A percentile compares a stretch with the other conserved stretches of the same genome.
Conservation (phyloP, 1,139 yeast genomes). For the Wickerhamomyces sp. region DNA sequence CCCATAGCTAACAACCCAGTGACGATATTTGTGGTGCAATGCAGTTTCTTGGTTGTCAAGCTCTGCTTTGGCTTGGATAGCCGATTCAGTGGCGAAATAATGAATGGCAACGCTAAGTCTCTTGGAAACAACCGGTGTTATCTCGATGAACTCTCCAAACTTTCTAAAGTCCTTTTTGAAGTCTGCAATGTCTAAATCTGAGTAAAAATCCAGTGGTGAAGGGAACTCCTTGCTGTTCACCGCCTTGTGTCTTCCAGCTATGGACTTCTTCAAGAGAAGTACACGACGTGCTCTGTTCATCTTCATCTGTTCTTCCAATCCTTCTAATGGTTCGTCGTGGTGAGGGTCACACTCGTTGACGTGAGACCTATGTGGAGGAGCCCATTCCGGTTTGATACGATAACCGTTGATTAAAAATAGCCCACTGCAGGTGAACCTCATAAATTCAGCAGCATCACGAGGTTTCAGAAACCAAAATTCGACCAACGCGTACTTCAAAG, state of each 20-base stretch:
- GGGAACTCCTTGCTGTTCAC: constrained; percentile 26
- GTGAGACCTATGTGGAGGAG: constrained; percentile 16
- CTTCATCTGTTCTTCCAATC: constrained; percentile 29
- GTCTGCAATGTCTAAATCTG: constrained; percentile 33
- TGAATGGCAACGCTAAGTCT: constrained; percentile 59
- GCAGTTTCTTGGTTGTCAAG: constrained; percentile 30
- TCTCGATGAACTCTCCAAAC: constrained; percentile 60
- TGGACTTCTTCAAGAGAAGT: constrained; percentile 33
- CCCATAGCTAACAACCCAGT: constrained; percentile 66
- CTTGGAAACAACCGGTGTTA: constrained; percentile 63
- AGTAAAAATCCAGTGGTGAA: constrained; percentile 28
- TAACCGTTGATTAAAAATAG: constrained; percentile 59
- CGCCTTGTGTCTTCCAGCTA: constrained; percentile 10
- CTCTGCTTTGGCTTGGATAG: constrained; percentile 57
- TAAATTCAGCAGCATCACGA: constrained; percentile 53
- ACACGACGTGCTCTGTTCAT: constrained; percentile 34
- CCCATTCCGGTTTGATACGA: constrained; percentile 35
- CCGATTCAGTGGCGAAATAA: constrained; percentile 56
- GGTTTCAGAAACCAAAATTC: constrained; percentile 51
- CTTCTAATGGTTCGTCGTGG: constrained; percentile 28
- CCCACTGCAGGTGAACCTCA: constrained; percentile 48
- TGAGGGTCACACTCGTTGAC: background rate
- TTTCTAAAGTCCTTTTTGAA: constrained; percentile 45
- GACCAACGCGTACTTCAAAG: constrained; percentile 24
- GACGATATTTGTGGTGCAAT: constrained; percentile 43